Evolutionary conservation across 192 early-diverging fungal species (phyloP).

Genomic region (Backusella tarrabulga): DNA sequence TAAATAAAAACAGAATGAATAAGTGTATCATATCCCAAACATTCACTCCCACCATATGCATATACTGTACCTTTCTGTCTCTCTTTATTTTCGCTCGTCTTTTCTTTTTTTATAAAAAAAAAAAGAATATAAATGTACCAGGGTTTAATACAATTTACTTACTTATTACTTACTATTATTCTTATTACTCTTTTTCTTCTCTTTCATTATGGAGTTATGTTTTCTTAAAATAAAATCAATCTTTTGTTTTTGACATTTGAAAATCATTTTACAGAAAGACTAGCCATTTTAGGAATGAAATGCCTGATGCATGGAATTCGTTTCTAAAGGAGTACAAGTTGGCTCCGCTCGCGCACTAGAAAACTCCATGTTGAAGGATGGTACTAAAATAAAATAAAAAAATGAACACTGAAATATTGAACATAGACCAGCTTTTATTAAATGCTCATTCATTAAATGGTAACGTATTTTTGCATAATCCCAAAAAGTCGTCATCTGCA

Average conservation of each 20-base stretch:
- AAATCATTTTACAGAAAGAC: neutral
- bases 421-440: neutral
- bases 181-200: neutral
- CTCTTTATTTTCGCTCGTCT: neutral
- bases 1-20: neutral
- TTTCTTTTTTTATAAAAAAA: neutral
- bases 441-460: neutral
- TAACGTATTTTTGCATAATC: neutral
- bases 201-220: slow-evolving; percentile 2
- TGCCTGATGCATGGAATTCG: neutral
- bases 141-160: neutral
- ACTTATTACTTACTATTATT: neutral
- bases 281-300: neutral
- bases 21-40: neutral
- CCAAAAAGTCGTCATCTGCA: neutral
- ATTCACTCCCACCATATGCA: neutral
- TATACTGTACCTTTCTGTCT: neutral
- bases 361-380: neutral
- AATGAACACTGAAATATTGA: neutral
- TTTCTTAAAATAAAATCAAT: neutral
- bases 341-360: neutral
- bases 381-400: neutral
- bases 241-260: neutral
- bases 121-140: neutral
- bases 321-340: neutral